Percentiles rank a stretch among this genome's conserved stretches.
phyloP scores from a whole-genome alignment of 1,284 basidiomycete species.

The Sanguinoderma infundibulare region DNA sequence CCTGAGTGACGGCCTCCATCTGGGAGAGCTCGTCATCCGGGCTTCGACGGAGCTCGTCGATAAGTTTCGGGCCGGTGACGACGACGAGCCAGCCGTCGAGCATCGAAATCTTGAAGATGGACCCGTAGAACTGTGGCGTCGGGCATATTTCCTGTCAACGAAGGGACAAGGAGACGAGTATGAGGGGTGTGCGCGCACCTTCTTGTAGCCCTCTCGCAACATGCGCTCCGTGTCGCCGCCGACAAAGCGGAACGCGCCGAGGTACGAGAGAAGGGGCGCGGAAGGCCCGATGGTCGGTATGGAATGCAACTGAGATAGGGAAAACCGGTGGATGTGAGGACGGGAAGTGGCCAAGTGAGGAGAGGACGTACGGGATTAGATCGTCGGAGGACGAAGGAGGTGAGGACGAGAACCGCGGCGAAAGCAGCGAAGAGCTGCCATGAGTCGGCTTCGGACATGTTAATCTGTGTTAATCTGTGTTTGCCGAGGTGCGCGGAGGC shows the following conservation, averaged over 20 bases:
- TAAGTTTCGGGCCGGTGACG: constrained; percentile 38
- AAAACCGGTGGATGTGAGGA: too few relatives aligned
- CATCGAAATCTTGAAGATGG: constrained; percentile 46
- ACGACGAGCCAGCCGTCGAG: constrained; percentile 46
- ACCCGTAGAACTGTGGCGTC: constrained; percentile 37
- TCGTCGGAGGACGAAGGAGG: constrained; percentile 10
- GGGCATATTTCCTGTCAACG: not conserved
- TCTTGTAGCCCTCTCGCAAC: constrained; percentile 37
- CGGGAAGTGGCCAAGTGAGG: not conserved
- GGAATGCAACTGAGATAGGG: constrained; percentile 16
- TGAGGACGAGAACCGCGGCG: constrained; percentile 7
- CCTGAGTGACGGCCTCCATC: constrained; percentile 38
- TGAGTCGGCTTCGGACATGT: constrained; percentile 1
- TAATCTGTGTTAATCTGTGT: not conserved
- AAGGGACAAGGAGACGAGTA: not conserved
- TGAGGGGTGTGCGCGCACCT: constrained; percentile 24
- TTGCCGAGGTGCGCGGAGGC: not conserved
- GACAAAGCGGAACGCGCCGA: constrained; percentile 30
- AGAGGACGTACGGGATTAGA: constrained; percentile 18
- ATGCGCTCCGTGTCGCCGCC: constrained; percentile 30
- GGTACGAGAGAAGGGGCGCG: constrained; percentile 34
- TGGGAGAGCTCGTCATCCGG: constrained; percentile 46
- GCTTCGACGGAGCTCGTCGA: constrained; percentile 48
- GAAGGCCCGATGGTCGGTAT: constrained; percentile 39
- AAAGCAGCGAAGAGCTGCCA: constrained; percentile 17